These are phyloP conservation scores for Scleroderma bovista DNA, from an alignment of 768 basidiomycete species.

Conservation along the genomic window DNA sequence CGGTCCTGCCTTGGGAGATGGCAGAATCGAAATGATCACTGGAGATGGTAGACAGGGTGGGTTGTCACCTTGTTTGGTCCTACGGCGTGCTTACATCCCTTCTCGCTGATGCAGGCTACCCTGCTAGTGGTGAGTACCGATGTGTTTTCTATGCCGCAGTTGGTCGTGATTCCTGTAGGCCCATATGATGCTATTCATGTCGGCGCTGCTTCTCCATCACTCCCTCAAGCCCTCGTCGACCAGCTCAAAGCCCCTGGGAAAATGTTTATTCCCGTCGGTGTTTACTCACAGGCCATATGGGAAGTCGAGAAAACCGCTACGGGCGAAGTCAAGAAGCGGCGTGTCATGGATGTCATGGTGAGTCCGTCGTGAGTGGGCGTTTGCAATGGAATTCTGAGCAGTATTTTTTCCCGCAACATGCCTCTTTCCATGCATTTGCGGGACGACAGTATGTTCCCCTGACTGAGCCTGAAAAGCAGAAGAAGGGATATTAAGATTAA, in stretches of 20 bases:
- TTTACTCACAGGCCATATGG: slow-evolving; percentile 50
- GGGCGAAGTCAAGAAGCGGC: slow-evolving; percentile 57
- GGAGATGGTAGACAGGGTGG: slow-evolving; percentile 81
- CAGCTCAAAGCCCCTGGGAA: slow-evolving; percentile 72
- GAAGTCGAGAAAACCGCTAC: slow-evolving; percentile 74
- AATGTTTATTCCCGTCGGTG: slow-evolving; percentile 93
- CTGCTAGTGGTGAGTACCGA: too few relatives aligned
- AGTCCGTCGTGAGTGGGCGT: slow-evolving; percentile 24
- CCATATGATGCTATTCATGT: slow-evolving; percentile 89
- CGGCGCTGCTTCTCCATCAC: slow-evolving; percentile 78
- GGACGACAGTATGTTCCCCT: slow-evolving; percentile 73
- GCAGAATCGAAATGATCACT: slow-evolving; percentile 53
- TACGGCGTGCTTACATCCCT: background rate
- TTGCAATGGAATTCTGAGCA: too few relatives aligned
- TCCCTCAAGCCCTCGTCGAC: slow-evolving; percentile 68
- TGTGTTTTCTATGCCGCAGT: too few relatives aligned
- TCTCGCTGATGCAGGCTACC: background rate
- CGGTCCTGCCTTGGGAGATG: slow-evolving; percentile 44
- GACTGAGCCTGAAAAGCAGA: slow-evolving; percentile 53
- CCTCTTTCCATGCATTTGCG: too few relatives aligned
- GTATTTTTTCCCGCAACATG: too few relatives aligned
- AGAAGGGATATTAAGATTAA: slow-evolving; percentile 8
- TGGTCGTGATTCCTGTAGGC: slow-evolving; percentile 28
- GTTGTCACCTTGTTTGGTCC: slow-evolving; percentile 2
- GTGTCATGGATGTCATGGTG: slow-evolving; percentile 80